A percentile compares a stretch with the other conserved stretches of the same genome.
Conservation (phyloP, 352 stramenopile species). For the Pythium plurisporium region DNA sequence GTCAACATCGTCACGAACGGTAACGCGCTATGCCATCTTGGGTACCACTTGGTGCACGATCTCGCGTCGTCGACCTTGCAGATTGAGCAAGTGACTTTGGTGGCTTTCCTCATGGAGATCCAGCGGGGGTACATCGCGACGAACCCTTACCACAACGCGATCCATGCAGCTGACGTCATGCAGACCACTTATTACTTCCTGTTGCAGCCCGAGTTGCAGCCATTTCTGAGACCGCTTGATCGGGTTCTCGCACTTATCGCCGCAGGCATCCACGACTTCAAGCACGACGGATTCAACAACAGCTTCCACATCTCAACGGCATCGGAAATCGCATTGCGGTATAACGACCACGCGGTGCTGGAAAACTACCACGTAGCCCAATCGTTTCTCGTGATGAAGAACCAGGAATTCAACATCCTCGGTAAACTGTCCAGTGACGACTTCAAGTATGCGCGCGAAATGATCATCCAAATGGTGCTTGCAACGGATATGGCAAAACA, state of each 20-base stretch:
- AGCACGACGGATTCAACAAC: slow-evolving; percentile 92
- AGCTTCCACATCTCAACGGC: slow-evolving; percentile 82
- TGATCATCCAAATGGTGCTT: slow-evolving; percentile 83
- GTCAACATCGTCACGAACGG: slow-evolving; percentile 61
- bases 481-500: slow-evolving; percentile 76
- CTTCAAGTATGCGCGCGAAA: slow-evolving; percentile 45
- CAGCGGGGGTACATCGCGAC: slow-evolving; percentile 60
- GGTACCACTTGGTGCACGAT: slow-evolving; percentile 73
- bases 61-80: slow-evolving; percentile 47
- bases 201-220: too few relatives aligned
- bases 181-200: too few relatives aligned
- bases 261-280: slow-evolving; percentile 90
- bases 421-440: slow-evolving; percentile 49
- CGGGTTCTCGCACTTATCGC: slow-evolving; percentile 81
- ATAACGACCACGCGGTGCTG: slow-evolving; percentile 93
- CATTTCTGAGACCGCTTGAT: slow-evolving; percentile 31
- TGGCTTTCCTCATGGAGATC: slow-evolving; percentile 64
- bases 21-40: slow-evolving; percentile 72
- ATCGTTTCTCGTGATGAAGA: slow-evolving; percentile 58
- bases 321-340: slow-evolving; percentile 86
- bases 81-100: slow-evolving; percentile 58
- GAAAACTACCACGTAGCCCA: slow-evolving; percentile 75
- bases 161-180: neutral
- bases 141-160: slow-evolving; percentile 77
- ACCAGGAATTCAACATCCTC: slow-evolving; percentile 70